Evolutionary conservation across 192 early-diverging fungal species (phyloP), one percentile per base, ranked within the genome.

Genomic region (Umbelopsis isabellina): DNA sequence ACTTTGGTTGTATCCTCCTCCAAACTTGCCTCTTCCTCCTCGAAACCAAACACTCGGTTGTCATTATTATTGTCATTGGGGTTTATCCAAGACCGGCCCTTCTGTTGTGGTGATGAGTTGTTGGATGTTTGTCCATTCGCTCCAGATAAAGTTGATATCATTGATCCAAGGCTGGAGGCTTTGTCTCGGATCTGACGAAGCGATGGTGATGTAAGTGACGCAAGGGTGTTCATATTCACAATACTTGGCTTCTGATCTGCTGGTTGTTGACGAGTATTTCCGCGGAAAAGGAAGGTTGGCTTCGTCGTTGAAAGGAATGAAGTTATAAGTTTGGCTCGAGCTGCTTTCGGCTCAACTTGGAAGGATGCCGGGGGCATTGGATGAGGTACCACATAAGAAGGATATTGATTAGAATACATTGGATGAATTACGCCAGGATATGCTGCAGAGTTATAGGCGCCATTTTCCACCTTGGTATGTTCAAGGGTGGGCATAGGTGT

Each of bases 1-100:
- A 80, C 81, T 58, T 82, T 72, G 10, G 82, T 70, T 5, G 78
- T 70, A 55, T 81, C 74, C 2, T 79, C 67, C 12, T 78, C 79
- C 12, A 71, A 66, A 3, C 69, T n/a, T 45, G 46, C 33, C n/a
- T 70, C 67, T 35, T 76, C 72, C 51, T 75, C 72, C 23, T 81
- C 72, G 45, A 81, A 79, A 2, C 72, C 77, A 68, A 80, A 76
- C 67, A 75, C 18, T 46, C 73, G 66, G 47, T 73, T 64, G 18
- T 76, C 72, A 61, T 73, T 77, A 10, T 48, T 66, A 1, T 67
- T 69, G 15, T 78, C 80, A n/a, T 74, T 70, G 0, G 61, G 21
- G 33, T 21, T 46, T 20, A 66, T 70, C 74, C 73, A 75, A 61
- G 52, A 25, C 21, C 70, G 18, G n/a, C 61, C 16, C 4, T 22